phyloP scores from a whole-genome alignment of 2,329 filamentous ascomycete species.

The Cordyceps tenuipes region DNA sequence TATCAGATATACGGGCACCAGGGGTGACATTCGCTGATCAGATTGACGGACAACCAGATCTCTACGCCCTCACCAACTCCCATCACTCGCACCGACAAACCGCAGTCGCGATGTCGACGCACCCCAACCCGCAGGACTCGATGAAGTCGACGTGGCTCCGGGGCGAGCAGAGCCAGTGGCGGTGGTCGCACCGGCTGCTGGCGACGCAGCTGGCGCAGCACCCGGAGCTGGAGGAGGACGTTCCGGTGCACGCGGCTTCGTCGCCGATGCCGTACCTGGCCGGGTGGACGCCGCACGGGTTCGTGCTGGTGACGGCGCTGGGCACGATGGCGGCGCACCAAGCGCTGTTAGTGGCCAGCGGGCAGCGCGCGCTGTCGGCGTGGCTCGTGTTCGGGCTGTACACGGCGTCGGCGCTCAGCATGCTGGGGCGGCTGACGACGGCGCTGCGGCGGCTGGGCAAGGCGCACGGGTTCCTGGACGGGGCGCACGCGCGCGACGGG shows the following conservation, averaged over 20 bases:
- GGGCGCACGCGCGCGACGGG: conserved; percentile 30
- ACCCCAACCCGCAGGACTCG: conserved; percentile 19
- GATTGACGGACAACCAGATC: background rate
- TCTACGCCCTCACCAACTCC: background rate
- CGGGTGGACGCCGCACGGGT: conserved; percentile 25
- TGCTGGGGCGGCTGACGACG: conserved; percentile 28
- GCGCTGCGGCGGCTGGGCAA: conserved; percentile 29
- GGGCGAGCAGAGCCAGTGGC: conserved; percentile 20
- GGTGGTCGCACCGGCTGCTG: conserved; percentile 19
- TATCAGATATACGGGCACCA: background rate
- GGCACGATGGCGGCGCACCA: conserved; percentile 29
- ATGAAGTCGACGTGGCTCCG: conserved; percentile 29
- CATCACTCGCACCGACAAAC: background rate
- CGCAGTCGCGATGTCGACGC: background rate
- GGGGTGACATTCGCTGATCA: too few species aligned
- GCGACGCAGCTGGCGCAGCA: conserved; percentile 18
- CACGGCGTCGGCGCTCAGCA: conserved; percentile 25
- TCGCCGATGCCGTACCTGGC: conserved; percentile 29
- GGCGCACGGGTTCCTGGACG: conserved; percentile 30
- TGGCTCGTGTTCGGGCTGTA: conserved; percentile 27
- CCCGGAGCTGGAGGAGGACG: conserved; percentile 17
- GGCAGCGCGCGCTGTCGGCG: conserved; percentile 19
- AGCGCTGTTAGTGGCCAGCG: conserved; percentile 20
- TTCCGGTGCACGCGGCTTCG: conserved; percentile 28
- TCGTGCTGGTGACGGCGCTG: conserved; percentile 27